Conservation (phyloP, 257 asterid genomes). For the Ophiorrhiza pumila region DNA sequence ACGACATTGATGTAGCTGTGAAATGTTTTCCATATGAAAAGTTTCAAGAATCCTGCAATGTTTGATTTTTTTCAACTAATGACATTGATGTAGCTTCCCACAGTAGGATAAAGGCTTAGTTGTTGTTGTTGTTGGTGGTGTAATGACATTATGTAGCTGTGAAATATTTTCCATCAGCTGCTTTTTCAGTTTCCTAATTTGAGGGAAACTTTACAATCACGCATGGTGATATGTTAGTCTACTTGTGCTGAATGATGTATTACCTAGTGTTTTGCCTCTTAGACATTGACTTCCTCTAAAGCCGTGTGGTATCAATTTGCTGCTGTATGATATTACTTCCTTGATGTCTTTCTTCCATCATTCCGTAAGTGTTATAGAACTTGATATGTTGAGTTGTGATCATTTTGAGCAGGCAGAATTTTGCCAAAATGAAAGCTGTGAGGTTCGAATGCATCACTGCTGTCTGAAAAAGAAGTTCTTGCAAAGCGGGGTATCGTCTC, state of each 20-base stretch:
- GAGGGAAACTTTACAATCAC: background rate
- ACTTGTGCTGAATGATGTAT: background rate
- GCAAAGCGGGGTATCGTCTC: constrained; percentile 47
- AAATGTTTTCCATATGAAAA: no score
- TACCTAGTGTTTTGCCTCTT: no score
- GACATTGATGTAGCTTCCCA: background rate
- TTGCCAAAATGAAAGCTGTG: constrained; percentile 71
- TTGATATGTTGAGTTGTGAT: background rate
- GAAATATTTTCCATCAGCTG: background rate
- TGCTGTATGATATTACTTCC: background rate
- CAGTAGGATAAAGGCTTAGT: no score
- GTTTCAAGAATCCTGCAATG: background rate
- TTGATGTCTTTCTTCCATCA: background rate
- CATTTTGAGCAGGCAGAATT: constrained; percentile 51
- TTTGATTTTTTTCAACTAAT: background rate
- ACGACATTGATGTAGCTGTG: no score
- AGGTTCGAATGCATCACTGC: constrained; percentile 60
- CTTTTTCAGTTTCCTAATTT: background rate
- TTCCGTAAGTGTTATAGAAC: background rate
- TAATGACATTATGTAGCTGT: no score
- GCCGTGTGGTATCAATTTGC: background rate
- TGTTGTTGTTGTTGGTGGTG: no score
- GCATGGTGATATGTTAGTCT: background rate
- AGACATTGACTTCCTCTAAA: background rate
- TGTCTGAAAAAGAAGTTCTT: constrained; percentile 72